phyloP scores from a whole-genome alignment of 108 stramenopile genomes.

The Skeletonema menzelii region DNA sequence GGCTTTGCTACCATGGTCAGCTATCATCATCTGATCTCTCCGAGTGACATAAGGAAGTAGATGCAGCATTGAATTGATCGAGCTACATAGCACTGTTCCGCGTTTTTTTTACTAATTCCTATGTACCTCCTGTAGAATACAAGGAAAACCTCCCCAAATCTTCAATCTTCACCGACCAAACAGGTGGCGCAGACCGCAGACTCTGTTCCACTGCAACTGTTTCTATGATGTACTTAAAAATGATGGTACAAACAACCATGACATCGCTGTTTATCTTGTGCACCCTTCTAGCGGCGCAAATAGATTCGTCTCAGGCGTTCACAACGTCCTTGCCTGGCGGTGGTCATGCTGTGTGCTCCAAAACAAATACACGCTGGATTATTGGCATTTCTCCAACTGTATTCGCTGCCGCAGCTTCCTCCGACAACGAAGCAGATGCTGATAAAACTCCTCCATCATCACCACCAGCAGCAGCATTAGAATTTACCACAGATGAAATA shows the following conservation, averaged over 20 bases:
- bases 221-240: too few species aligned
- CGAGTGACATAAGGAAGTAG: too few species aligned
- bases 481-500: slow-evolving; percentile 49
- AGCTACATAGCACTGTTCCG: too few species aligned
- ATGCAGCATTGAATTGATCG: too few species aligned
- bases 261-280: neutral
- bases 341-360: neutral
- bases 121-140: too few species aligned
- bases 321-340: neutral
- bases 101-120: too few species aligned
- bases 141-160: too few species aligned
- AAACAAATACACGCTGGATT: neutral
- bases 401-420: neutral
- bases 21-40: too few species aligned
- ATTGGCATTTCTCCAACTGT: neutral
- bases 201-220: neutral
- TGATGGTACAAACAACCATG: neutral
- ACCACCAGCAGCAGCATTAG: neutral
- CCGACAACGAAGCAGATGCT: neutral
- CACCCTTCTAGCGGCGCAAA: neutral
- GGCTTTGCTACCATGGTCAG: too few species aligned
- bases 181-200: too few species aligned
- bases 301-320: neutral
- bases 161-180: too few species aligned
- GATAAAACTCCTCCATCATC: neutral